phyloP scores from a whole-genome alignment of 768 basidiomycete genomes.

The Pisolithus orientalis region DNA sequence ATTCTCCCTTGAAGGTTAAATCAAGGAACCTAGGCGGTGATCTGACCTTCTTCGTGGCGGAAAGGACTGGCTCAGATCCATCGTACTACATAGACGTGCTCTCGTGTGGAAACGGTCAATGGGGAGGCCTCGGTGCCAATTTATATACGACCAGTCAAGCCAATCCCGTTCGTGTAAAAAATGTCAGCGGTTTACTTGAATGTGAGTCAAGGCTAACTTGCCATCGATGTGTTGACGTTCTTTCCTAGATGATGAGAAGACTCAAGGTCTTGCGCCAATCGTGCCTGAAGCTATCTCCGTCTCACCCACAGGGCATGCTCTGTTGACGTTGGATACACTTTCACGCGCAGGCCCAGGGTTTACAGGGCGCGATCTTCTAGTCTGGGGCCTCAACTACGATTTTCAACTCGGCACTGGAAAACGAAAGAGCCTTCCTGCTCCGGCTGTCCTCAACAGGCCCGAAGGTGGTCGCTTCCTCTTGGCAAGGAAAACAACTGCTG shows the following conservation, averaged over 20 bases:
- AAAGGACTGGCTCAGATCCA: slow-evolving; percentile 37
- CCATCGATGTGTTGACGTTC: slow-evolving; percentile 2
- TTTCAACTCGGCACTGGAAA: slow-evolving; percentile 75
- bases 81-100: slow-evolving; percentile 49
- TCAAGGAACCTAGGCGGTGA: slow-evolving; percentile 51
- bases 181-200: slow-evolving; percentile 79
- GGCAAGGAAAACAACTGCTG: slow-evolving; percentile 40
- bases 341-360: slow-evolving; percentile 41
- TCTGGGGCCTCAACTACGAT: slow-evolving; percentile 70
- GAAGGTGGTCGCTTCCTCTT: slow-evolving; percentile 60
- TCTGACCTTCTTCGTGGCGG: slow-evolving; percentile 70
- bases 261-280: slow-evolving; percentile 56
- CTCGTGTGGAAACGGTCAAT: slow-evolving; percentile 80
- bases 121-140: slow-evolving; percentile 69
- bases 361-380: slow-evolving; percentile 56
- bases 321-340: slow-evolving; percentile 65
- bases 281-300: slow-evolving; percentile 56
- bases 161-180: slow-evolving; percentile 65
- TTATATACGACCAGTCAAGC: slow-evolving; percentile 61
- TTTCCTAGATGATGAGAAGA: slow-evolving; percentile 56
- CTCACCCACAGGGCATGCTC: slow-evolving; percentile 70
- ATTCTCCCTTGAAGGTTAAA: background rate
- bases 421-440: slow-evolving; percentile 50
- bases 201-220: slow-evolving; percentile 45
- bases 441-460: slow-evolving; percentile 42